phyloP scores from a whole-genome alignment of 495 filamentous ascomycete species.

The Halenospora varia region DNA sequence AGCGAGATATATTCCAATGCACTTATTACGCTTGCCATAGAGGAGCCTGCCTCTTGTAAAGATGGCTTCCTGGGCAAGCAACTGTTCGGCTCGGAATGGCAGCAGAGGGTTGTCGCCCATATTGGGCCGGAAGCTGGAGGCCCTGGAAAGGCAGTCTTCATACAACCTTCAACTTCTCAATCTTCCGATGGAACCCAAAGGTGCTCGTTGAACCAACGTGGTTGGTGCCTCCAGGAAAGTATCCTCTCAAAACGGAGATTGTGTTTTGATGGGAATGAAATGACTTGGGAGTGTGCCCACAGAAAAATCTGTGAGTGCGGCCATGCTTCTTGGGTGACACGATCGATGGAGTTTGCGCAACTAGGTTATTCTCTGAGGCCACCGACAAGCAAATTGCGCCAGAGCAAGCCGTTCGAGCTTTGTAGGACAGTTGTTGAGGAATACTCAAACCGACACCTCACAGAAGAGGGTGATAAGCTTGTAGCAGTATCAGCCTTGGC shows the following conservation, averaged over 20 bases:
- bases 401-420: neutral
- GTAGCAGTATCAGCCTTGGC: constrained; percentile 1
- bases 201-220: constrained; percentile 12
- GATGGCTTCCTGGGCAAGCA: neutral
- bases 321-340: constrained; percentile 23
- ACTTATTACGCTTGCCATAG: constrained; percentile 20
- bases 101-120: neutral
- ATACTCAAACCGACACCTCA: neutral
- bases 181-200: no score
- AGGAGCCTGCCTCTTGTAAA: neutral
- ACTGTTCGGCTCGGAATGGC: neutral
- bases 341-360: neutral
- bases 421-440: neutral
- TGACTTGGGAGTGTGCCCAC: constrained; percentile 12
- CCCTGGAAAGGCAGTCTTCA: no score
- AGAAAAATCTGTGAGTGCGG: constrained; percentile 14
- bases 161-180: no score
- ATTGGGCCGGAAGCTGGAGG: no score
- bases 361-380: neutral
- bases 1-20: constrained; percentile 23
- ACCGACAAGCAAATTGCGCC: neutral
- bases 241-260: constrained; percentile 14
- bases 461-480: neutral
- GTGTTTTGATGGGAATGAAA: constrained; percentile 12
- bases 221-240: constrained; percentile 21